phyloP scores from a whole-genome alignment of 1,284 basidiomycete species.

The Agaricales sp. region DNA sequence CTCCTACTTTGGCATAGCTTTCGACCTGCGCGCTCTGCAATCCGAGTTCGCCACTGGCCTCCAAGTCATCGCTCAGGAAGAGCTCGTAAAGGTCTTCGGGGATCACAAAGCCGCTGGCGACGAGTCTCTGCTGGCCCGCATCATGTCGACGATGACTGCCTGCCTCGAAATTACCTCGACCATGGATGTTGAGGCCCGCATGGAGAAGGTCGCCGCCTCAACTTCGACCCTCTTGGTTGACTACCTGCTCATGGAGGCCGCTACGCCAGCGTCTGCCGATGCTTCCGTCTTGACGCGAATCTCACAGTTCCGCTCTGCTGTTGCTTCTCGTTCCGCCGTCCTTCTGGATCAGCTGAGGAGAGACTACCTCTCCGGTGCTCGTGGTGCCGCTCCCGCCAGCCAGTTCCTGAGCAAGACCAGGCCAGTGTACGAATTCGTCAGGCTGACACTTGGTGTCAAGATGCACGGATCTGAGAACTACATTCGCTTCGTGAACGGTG shows the following conservation, averaged over 20 bases:
- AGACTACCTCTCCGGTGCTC: conserved; percentile 43
- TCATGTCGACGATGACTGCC: conserved; percentile 25
- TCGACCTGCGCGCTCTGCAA: conserved; percentile 70
- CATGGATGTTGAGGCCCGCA: conserved; percentile 57
- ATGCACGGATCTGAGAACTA: conserved; percentile 72
- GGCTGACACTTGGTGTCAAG: conserved; percentile 50
- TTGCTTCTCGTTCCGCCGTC: conserved; percentile 33
- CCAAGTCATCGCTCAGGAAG: conserved; percentile 36
- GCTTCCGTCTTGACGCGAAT: conserved; percentile 19
- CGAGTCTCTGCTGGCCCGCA: not conserved
- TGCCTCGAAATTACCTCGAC: conserved; percentile 56
- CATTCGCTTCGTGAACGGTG: conserved; percentile 39
- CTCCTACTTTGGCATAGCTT: conserved; percentile 28
- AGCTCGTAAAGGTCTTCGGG: conserved; percentile 38
- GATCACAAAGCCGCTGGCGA: conserved; percentile 2
- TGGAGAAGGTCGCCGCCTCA: conserved; percentile 56
- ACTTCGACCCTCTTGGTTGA: conserved; percentile 52
- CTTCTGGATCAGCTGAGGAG: conserved; percentile 39
- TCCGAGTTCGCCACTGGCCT: conserved; percentile 47
- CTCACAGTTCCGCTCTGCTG: conserved; percentile 37
- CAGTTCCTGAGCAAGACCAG: conserved; percentile 52
- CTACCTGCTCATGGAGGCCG: conserved; percentile 21
- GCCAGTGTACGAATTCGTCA: conserved; percentile 61
- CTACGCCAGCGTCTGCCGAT: conserved; percentile 18
- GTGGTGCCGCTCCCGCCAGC: conserved; percentile 49